Base-by-base conservation (phyloP, 768 basidiomycete species). In the Chiua virens region DNA sequence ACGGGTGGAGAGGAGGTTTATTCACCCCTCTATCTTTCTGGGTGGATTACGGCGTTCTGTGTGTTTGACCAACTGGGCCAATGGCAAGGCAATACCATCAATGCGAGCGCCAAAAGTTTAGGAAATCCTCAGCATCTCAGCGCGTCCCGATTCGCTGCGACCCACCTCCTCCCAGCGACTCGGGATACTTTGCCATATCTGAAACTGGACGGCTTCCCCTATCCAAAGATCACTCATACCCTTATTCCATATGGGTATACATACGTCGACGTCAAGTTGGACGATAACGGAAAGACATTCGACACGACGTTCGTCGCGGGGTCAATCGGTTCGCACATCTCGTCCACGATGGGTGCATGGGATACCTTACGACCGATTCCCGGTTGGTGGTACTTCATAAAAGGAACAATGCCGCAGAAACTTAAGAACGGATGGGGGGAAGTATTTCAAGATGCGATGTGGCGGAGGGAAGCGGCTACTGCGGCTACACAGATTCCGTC, bases 1-100 rank as follows among this genome's bases (percentile, higher is more conserved):
- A 54, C 66, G 9, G 17, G 39, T 13, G 66, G 8, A 27, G 58
- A 10, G 64, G 64, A n/a, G 70, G 69, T 3, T 8, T 27, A 27
- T 27, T 27, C 25, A 8, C 56, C 64, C 2, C 54, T 58, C 13
- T 69, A 52, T 53, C 47, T 76, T 18, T 67, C 68, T 4, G 76
- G 73, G 0, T 75, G 73, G 74, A 69, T 75, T 45, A 68, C 65
- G n/a, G 68, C 69, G 17, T 75, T 75, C 44, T 71, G 71, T 38
- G 67, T 64, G 37, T 68, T 57, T 63, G 54, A 64, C 45, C 56
- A 59, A 18, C 59, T 55, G 2, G 70, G 73, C 10, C 40, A 59
- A 38, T 72, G 72, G 66, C 58, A 63, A 22, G 71, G 68, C 21
- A 56, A 65, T 49, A 42, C 41, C 23, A 58, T 69, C 47, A 68